phyloP scores from a whole-genome alignment of 306 rosid genomes.

The Pyrus betulifolia region DNA sequence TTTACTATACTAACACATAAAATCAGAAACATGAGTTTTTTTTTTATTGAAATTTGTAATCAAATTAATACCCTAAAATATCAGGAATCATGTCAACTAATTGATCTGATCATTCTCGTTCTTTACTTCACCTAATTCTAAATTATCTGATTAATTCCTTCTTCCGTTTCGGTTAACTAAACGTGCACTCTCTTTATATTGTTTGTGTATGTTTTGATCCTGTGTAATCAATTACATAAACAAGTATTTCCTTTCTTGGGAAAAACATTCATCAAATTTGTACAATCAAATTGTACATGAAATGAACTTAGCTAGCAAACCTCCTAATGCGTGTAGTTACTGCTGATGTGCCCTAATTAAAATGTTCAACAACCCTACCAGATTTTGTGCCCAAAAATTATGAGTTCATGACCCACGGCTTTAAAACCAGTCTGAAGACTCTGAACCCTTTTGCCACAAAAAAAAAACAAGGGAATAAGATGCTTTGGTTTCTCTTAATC shows the following conservation, averaged over 20 bases:
- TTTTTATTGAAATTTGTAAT: too few relatives aligned
- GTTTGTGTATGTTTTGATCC: neutral
- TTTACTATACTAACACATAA: too few relatives aligned
- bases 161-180: too few relatives aligned
- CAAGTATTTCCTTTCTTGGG: neutral
- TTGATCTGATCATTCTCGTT: too few relatives aligned
- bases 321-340: neutral
- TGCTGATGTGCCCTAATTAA: neutral
- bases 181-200: too few relatives aligned
- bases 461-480: neutral
- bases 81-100: neutral
- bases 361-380: conserved; percentile 2
- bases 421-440: neutral
- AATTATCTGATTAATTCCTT: too few relatives aligned
- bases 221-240: neutral
- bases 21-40: too few relatives aligned
- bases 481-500: neutral
- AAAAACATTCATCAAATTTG: neutral
- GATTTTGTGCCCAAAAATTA: neutral
- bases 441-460: neutral
- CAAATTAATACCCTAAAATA: too few relatives aligned
- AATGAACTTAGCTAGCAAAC: neutral
- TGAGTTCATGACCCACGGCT: neutral
- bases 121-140: too few relatives aligned
- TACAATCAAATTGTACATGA: neutral